A percentile compares a stretch with the other conserved stretches of the same genome.
Conservation (phyloP, 805 yeast species). For the Metschnikowia chrysomelidarum region DNA sequence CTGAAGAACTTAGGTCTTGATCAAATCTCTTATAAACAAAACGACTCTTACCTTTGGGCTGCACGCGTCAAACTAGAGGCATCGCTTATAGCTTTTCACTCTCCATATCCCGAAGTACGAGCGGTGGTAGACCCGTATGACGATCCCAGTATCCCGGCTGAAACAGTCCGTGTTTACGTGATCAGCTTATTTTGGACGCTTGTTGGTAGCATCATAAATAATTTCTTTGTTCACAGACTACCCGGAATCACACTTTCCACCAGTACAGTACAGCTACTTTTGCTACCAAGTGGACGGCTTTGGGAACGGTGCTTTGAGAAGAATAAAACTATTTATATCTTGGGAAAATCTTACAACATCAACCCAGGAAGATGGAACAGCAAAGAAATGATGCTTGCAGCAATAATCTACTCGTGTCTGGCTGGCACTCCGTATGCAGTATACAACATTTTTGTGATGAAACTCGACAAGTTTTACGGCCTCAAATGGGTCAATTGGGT, state of each 20-base stretch:
- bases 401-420: slow-evolving; percentile 43
- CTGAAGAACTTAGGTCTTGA: too few species aligned
- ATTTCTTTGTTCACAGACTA: slow-evolving; percentile 54
- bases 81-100: slow-evolving; percentile 39
- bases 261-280: slow-evolving; percentile 40
- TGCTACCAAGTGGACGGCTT: slow-evolving; percentile 39
- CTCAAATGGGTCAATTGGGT: slow-evolving; percentile 47
- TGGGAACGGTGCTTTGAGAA: slow-evolving; percentile 35
- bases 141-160: slow-evolving; percentile 47
- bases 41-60: slow-evolving; percentile 20
- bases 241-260: slow-evolving; percentile 46
- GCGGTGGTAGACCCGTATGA: slow-evolving; percentile 62
- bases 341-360: slow-evolving; percentile 26
- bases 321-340: slow-evolving; percentile 22
- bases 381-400: slow-evolving; percentile 46
- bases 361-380: slow-evolving; percentile 45
- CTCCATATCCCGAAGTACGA: slow-evolving; percentile 66
- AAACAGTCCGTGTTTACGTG: slow-evolving; percentile 55
- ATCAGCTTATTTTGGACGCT: slow-evolving; percentile 52
- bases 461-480: slow-evolving; percentile 41
- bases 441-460: slow-evolving; percentile 44
- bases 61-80: slow-evolving; percentile 42
- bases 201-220: slow-evolving; percentile 53
- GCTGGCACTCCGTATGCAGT: slow-evolving; percentile 42
- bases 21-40: too few species aligned